Percentiles rank a stretch among this genome's conserved stretches.
Conservation (phyloP, 2,329 filamentous ascomycete genomes). For the Fusarium caatingaense region DNA sequence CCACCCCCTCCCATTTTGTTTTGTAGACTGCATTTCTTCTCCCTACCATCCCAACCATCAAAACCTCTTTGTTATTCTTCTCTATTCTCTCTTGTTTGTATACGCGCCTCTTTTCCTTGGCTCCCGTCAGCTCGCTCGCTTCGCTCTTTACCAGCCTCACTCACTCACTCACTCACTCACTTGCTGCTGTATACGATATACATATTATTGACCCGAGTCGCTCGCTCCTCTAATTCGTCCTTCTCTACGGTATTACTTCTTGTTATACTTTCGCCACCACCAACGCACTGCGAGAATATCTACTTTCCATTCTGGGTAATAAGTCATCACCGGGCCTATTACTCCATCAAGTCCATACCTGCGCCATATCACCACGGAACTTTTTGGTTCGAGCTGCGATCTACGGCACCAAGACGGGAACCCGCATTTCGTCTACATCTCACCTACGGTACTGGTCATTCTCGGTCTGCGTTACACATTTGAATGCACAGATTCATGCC, state of each 20-base stretch:
- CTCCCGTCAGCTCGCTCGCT: slow-evolving; percentile 22
- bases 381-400: slow-evolving; percentile 31
- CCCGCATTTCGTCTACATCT: slow-evolving; percentile 37
- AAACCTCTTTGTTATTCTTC: slow-evolving; percentile 15
- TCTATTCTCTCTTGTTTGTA: slow-evolving; percentile 17
- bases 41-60: slow-evolving; percentile 4
- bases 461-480: slow-evolving; percentile 28
- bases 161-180: not conserved
- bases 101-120: slow-evolving; percentile 24
- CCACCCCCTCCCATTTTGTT: slow-evolving; percentile 29
- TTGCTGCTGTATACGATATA: slow-evolving; percentile 2
- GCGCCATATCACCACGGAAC: slow-evolving; percentile 30
- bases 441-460: slow-evolving; percentile 6
- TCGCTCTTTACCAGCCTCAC: slow-evolving; percentile 2
- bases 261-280: slow-evolving; percentile 14
- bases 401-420: slow-evolving; percentile 29
- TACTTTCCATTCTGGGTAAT: slow-evolving; percentile 38
- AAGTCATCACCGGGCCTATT: slow-evolving; percentile 15
- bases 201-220: slow-evolving; percentile 27
- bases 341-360: slow-evolving; percentile 19
- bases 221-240: slow-evolving; percentile 8
- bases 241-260: not conserved
- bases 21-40: slow-evolving; percentile 11
- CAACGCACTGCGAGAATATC: slow-evolving; percentile 12
- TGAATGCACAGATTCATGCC: slow-evolving; percentile 21